A percentile compares a stretch with the other conserved stretches of the same genome.
These are phyloP conservation scores for Botrytis hyacinthi DNA, from an alignment of 2,329 filamentous ascomycete species.

Conservation along the genomic window DNA sequence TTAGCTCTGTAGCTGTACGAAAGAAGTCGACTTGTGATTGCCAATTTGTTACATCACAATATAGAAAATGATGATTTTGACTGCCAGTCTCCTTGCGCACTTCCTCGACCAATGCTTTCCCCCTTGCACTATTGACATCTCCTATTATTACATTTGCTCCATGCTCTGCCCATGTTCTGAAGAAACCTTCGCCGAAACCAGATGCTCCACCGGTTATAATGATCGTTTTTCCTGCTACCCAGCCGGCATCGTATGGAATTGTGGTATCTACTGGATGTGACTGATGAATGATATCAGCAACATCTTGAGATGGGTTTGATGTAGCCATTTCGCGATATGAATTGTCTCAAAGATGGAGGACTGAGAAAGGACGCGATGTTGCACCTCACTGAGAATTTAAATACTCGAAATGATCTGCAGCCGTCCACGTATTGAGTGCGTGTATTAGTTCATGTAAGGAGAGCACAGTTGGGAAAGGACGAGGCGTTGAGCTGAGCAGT, in stretches of 20 bases:
- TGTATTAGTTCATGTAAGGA: background rate
- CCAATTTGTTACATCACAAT: conserved; percentile 66
- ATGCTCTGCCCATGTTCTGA: conserved; percentile 51
- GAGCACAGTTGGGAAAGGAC: background rate
- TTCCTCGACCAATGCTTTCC: conserved; percentile 53
- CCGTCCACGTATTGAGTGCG: background rate
- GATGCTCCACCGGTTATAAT: conserved; percentile 64
- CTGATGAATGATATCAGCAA: conserved; percentile 29
- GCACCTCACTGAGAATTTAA: background rate
- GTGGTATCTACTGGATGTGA: conserved; percentile 46
- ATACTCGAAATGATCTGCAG: background rate
- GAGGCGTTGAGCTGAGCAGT: background rate
- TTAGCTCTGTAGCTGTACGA: conserved; percentile 53
- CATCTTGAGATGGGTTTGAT: conserved; percentile 17
- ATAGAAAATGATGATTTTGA: conserved; percentile 52
- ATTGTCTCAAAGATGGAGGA: background rate
- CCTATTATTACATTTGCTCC: conserved; percentile 62
- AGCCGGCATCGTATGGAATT: conserved; percentile 45
- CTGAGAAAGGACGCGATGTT: background rate
- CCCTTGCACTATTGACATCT: conserved; percentile 56
- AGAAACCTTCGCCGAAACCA: conserved; percentile 57
- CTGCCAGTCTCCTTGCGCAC: conserved; percentile 46
- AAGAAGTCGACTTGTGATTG: conserved; percentile 63
- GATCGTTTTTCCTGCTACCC: conserved; percentile 55
- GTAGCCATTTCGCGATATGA: background rate